Base-by-base conservation (phyloP, 129 eudicot genomes). In the Centella asiatica region DNA sequence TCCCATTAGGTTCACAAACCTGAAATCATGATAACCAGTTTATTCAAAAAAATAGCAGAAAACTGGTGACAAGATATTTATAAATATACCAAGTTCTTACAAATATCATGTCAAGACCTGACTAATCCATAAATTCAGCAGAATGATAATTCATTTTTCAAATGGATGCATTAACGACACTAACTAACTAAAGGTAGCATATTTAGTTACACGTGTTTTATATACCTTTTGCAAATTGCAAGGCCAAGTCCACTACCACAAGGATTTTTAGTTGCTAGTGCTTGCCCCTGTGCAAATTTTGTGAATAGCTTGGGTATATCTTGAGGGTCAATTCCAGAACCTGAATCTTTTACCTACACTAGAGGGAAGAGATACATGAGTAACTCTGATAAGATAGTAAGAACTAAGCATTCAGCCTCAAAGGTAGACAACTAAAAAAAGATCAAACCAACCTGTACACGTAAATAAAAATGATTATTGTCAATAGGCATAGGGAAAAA, bases 1-100 rank as follows among this genome's bases (percentile, higher is more conserved):
- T 62, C 82, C 95, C 97, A 90, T 90, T 24, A 90, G 95, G 74
- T 83, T 84, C n/a, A 86, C 94, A 39, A 90, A 90, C 81, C 95
- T 90, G 67, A 37, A 69, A 45, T 0, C 44, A 9, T 11, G 40
- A 8, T 44, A 17, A n/a, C 10, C 7, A 56, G 24, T n/a, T n/a
- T n/a, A n/a, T n/a, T n/a, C n/a, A n/a, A n/a, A n/a, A n/a, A n/a
- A n/a, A n/a, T n/a, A n/a, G n/a, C n/a, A n/a, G n/a, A n/a, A n/a
- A n/a, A n/a, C n/a, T n/a, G n/a, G n/a, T n/a, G 25, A 26, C 54
- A 48, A 20, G 1, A 48, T 4, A 48, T 20, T 17, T 20, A 48
- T 34, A 9, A 9, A 22, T 48, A 42, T 42, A 42, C n/a, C n/a
- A n/a, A n/a, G n/a, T n/a, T n/a, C n/a, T n/a, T n/a, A n/a, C n/a